Base-by-base conservation (phyloP, 2,329 filamentous ascomycete genomes). In the Capronia epimyces region DNA sequence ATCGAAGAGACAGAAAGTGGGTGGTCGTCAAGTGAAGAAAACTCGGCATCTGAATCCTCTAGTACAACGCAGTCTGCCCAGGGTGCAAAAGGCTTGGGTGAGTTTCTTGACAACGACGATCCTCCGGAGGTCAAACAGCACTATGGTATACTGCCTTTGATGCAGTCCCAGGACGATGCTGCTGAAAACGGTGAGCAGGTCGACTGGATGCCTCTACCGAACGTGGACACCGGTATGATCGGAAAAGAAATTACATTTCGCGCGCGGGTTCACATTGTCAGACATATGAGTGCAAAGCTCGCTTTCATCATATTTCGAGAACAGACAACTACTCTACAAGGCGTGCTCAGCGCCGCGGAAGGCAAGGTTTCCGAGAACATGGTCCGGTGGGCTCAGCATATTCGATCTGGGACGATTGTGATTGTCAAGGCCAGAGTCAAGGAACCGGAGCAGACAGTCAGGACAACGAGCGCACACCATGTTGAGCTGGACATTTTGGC, bases 251-350 rank as follows among this genome's bases (percentile, higher is more conserved):
- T 89, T 43, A 70, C 72, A 48, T 89, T 90, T 70, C 80, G 81
- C 34, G 85, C 84, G 27, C 78, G 87, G 25, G 74, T 93, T 15
- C 86, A 91, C 66, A 87, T 89, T 50, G 77, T 93, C 51, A 82
- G 90, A 41, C 84, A 85, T 61, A 79, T 95, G 72, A 91, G 88
- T 64, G 79, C 87, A 61, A 84, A 86, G 59, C 75, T 95, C 24
- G 87, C 89, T 62, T 95, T 95, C 68, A 73, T 95, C 39, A 79
- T 95, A 52, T 85, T 95, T 64, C 84, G 90, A 49, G 88, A 95
- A 69, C 86, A 90, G 69, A 82, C 86, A 10, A 77, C 80, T 58
- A 93, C 89, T 20, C 81, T 95, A 44, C 90, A 96, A 68, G 89
- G 88, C 55, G 87, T 95, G 2, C 73, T 96, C 34, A 74, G 81